Percentiles rank a stretch among this genome's conserved stretches.
These are phyloP conservation scores for Pilasporangium apinafurcum DNA, from an alignment of 352 stramenopile species.

Conservation along the genomic window DNA sequence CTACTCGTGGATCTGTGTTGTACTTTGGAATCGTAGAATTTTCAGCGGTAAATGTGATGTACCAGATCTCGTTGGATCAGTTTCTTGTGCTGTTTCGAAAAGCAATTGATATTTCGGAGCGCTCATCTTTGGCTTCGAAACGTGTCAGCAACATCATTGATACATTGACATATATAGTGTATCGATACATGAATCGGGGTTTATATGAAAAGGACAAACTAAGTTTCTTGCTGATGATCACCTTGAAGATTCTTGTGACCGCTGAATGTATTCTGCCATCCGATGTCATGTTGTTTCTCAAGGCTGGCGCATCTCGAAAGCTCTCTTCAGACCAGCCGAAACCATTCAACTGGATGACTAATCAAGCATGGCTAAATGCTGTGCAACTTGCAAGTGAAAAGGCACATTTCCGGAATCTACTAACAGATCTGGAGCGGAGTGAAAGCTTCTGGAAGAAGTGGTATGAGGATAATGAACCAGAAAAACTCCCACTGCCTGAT, in stretches of 20 bases:
- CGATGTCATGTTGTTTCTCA: constrained; percentile 70
- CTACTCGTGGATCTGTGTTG: constrained; percentile 77
- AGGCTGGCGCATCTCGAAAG: constrained; percentile 60
- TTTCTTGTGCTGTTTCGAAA: constrained; percentile 85
- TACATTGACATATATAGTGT: constrained; percentile 78
- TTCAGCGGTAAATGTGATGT: constrained; percentile 85
- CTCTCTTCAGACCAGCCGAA: constrained; percentile 61
- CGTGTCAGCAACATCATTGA: constrained; percentile 87
- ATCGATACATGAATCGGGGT: constrained; percentile 69
- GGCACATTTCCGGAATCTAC: constrained; percentile 49
- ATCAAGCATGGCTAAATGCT: constrained; percentile 56
- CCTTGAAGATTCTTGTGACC: constrained; percentile 72
- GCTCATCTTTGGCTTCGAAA: constrained; percentile 70
- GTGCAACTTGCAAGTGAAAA: constrained; percentile 68
- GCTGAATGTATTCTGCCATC: constrained; percentile 38
- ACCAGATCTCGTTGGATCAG: constrained; percentile 87
- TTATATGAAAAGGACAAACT: constrained; percentile 71
- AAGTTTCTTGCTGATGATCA: constrained; percentile 65
- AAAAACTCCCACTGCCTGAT: constrained; percentile 50
- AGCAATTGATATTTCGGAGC: constrained; percentile 79
- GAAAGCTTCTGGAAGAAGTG: constrained; percentile 66
- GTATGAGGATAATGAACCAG: constrained; percentile 79
- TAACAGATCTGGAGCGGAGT: constrained; percentile 60
- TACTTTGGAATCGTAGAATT: constrained; percentile 91
- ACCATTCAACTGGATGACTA: constrained; percentile 66